Evolutionary conservation across 164 flowering plant genomes (phyloP).

Genomic region (Stephania cephalantha): DNA sequence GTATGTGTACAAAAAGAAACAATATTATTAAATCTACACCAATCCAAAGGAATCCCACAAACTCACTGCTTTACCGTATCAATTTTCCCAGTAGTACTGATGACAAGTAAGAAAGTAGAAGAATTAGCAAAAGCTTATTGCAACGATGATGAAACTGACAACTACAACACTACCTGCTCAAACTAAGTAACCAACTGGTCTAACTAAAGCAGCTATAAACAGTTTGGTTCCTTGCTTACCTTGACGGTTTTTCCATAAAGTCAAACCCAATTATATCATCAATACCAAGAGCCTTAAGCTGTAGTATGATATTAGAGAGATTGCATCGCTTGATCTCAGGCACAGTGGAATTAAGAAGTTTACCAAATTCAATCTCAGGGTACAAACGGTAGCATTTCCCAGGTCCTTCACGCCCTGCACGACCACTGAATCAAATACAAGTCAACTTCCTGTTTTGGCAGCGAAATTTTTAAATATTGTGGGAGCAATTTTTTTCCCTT

Average conservation of each 20-base stretch:
- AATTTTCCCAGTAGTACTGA: neutral
- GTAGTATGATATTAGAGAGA: slow-evolving; percentile 83
- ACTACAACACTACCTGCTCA: too few species aligned
- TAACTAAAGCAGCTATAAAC: neutral
- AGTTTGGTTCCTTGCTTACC: slow-evolving; percentile 30
- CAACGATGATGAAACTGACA: neutral
- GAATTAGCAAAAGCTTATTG: neutral
- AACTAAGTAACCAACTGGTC: neutral
- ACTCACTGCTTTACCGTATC: neutral
- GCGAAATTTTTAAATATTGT: neutral
- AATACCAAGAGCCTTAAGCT: slow-evolving; percentile 88
- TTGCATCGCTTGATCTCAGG: slow-evolving; percentile 93
- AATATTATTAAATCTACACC: too few species aligned
- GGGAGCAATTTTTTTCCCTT: too few species aligned
- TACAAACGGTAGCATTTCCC: slow-evolving; percentile 95
- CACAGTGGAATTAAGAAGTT: slow-evolving; percentile 65
- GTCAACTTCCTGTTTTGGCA: neutral
- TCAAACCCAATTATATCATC: slow-evolving; percentile 86
- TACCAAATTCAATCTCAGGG: slow-evolving; percentile 68
- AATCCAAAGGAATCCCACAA: too few species aligned
- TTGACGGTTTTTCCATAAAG: slow-evolving; percentile 85
- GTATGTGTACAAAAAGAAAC: too few species aligned
- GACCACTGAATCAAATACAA: slow-evolving; percentile 55
- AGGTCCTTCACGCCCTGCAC: slow-evolving; percentile 97
- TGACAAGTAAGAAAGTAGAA: neutral